These are phyloP conservation scores for Magnaporthiopsis incrustans DNA, from an alignment of 2,329 filamentous ascomycete species.

Conservation along the genomic window DNA sequence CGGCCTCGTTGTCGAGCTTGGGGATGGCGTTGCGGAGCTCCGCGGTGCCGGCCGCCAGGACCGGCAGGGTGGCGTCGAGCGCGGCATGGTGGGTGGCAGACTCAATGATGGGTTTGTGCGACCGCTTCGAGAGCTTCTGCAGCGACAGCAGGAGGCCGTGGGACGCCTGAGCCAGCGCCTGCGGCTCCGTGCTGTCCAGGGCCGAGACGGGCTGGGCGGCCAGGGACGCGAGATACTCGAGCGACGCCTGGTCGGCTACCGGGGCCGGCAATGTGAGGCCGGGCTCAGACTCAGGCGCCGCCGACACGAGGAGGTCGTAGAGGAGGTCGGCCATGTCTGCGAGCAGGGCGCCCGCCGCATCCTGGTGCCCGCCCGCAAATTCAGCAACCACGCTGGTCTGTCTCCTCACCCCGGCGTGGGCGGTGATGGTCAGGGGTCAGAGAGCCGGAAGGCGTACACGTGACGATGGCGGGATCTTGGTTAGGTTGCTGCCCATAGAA, in stretches of 20 bases:
- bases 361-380: neutral
- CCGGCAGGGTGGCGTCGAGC: constrained; percentile 63
- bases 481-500: too few species aligned
- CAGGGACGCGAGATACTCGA: constrained; percentile 69
- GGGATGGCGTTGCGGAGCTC: constrained; percentile 68
- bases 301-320: constrained; percentile 57
- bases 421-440: too few species aligned
- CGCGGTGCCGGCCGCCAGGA: constrained; percentile 55
- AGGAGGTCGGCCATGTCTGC: constrained; percentile 59
- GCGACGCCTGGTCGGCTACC: constrained; percentile 42
- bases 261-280: constrained; percentile 21
- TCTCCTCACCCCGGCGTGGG: too few species aligned
- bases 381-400: too few species aligned
- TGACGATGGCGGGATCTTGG: too few species aligned
- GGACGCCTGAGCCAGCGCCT: constrained; percentile 69
- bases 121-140: constrained; percentile 82
- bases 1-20: constrained; percentile 67
- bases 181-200: constrained; percentile 66
- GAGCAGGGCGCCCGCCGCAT: constrained; percentile 1
- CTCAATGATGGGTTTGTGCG: constrained; percentile 74
- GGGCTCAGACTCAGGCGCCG: constrained; percentile 10
- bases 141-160: constrained; percentile 77
- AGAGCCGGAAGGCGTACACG: too few species aligned
- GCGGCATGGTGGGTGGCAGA: constrained; percentile 72
- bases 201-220: constrained; percentile 68